phyloP scores from a whole-genome alignment of 1,284 basidiomycete species.

The Ganoderma lucidum region DNA sequence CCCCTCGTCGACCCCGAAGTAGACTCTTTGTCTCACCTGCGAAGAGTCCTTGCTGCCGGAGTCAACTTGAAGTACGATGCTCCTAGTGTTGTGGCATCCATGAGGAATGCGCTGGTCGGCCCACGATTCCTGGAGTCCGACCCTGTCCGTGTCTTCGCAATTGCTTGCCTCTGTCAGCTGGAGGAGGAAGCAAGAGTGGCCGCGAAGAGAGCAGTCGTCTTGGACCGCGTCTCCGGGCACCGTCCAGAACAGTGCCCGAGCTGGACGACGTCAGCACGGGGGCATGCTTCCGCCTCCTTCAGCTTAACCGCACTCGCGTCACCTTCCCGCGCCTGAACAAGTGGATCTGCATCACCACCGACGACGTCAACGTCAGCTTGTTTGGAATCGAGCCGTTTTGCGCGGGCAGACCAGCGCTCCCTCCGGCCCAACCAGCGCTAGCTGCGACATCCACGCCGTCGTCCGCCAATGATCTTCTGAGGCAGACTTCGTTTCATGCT shows the following conservation, averaged over 20 bases:
- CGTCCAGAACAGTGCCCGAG: background rate
- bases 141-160: constrained; percentile 1
- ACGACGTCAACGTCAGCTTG: background rate
- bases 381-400: background rate
- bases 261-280: background rate
- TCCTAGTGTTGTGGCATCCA: background rate
- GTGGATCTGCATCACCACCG: background rate
- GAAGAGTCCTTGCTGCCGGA: background rate
- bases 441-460: too few species aligned
- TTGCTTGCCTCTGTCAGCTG: background rate
- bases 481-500: too few species aligned
- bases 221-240: background rate
- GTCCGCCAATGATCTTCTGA: too few species aligned
- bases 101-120: background rate
- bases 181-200: background rate
- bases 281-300: constrained; percentile 3
- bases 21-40: background rate
- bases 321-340: background rate
- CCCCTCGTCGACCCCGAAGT: constrained; percentile 1
- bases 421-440: too few species aligned
- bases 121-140: background rate
- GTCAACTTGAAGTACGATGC: background rate
- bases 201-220: background rate
- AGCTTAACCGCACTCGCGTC: background rate
- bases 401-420: too few species aligned